phyloP scores from a whole-genome alignment of 1,284 basidiomycete genomes.

The Calocybe gambosa region DNA sequence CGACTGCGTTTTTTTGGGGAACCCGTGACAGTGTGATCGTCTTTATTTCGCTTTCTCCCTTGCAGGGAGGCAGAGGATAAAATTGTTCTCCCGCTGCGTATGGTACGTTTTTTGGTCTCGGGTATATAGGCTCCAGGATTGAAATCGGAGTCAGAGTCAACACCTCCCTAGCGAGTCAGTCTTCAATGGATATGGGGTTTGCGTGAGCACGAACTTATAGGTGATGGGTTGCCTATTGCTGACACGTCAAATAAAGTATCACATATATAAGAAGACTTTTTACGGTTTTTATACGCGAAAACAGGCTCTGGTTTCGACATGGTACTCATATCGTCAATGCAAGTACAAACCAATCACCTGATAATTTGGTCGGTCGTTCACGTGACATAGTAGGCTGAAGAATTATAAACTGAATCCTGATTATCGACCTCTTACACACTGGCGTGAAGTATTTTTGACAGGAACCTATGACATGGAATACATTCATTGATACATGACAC shows the following conservation, averaged over 20 bases:
- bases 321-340: background rate
- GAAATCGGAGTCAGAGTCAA: slow-evolving; percentile 54
- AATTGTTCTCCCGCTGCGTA: slow-evolving; percentile 11
- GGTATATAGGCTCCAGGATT: slow-evolving; percentile 36
- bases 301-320: slow-evolving; percentile 15
- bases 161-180: slow-evolving; percentile 29
- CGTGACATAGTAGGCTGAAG: slow-evolving; percentile 8
- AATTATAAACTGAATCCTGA: too few species aligned
- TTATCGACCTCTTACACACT: too few species aligned
- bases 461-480: background rate
- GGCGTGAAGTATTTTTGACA: too few species aligned
- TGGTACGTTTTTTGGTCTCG: slow-evolving; percentile 26
- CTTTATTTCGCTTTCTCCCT: slow-evolving; percentile 12
- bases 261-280: background rate
- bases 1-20: slow-evolving; percentile 8
- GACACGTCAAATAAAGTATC: background rate
- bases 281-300: slow-evolving; percentile 23
- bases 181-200: background rate
- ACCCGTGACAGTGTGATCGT: background rate
- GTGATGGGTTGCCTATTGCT: slow-evolving; percentile 24
- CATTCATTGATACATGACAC: slow-evolving; percentile 9
- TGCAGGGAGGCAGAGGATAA: slow-evolving; percentile 12
- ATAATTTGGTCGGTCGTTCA: slow-evolving; percentile 13
- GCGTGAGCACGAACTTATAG: slow-evolving; percentile 19
- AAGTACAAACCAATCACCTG: slow-evolving; percentile 11